phyloP scores from a whole-genome alignment of 768 basidiomycete genomes.

The Tricholoma sp. region DNA sequence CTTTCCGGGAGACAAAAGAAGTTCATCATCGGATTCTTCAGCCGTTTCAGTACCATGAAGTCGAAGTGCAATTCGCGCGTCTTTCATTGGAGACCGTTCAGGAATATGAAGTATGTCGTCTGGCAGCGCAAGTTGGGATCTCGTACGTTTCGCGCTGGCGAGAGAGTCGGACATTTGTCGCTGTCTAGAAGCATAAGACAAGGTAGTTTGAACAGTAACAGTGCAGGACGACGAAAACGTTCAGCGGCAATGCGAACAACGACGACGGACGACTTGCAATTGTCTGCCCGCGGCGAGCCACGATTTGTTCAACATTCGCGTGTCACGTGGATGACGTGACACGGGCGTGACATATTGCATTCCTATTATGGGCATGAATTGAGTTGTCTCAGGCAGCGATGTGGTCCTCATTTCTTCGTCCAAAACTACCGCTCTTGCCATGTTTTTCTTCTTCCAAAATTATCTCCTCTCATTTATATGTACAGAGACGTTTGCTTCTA shows the following conservation, averaged over 20 bases:
- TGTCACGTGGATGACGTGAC: conserved; percentile 22
- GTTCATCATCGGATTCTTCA: conserved; percentile 40
- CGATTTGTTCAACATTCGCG: conserved; percentile 15
- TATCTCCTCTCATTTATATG: neutral
- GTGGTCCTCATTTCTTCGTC: conserved; percentile 9
- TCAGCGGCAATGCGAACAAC: neutral
- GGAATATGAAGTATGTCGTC: conserved; percentile 41
- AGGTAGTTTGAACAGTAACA: neutral
- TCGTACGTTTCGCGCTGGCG: conserved; percentile 35
- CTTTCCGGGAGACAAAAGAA: conserved; percentile 40
- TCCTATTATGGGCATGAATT: conserved; percentile 3
- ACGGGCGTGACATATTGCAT: neutral
- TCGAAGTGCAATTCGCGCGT: conserved; percentile 36
- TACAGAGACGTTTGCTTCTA: neutral
- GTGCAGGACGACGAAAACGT: neutral
- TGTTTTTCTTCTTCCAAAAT: neutral
- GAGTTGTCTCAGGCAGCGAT: conserved; percentile 1
- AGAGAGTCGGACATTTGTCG: conserved; percentile 21
- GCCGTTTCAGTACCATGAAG: conserved; percentile 13
- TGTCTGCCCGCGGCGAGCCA: neutral
- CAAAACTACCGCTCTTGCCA: conserved; percentile 1
- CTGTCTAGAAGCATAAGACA: conserved; percentile 1
- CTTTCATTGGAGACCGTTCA: conserved; percentile 48
- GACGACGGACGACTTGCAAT: neutral
- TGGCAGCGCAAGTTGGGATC: conserved; percentile 47